Evolutionary conservation across 2,329 filamentous ascomycete species (phyloP).

Genomic region (Neophaeococcomyces aloes): DNA sequence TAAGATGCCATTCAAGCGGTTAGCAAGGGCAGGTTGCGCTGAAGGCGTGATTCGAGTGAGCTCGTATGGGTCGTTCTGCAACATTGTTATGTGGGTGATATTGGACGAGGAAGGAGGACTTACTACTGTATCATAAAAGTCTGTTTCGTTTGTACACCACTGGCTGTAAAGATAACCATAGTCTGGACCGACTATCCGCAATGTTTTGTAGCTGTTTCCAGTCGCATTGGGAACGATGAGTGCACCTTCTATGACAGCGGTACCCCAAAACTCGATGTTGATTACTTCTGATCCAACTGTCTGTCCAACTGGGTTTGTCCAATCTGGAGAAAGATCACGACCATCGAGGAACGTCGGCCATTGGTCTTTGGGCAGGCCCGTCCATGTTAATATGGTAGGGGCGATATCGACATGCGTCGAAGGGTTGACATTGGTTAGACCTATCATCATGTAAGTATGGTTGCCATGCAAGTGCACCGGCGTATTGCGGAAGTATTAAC

Average conservation of each 20-base stretch:
- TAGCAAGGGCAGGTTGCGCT: conserved; percentile 1
- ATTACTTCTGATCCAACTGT: conserved; percentile 7
- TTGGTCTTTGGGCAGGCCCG: conserved; percentile 15
- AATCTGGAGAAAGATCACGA: conserved; percentile 23
- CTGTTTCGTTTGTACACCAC: conserved; percentile 26
- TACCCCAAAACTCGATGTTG: conserved; percentile 13
- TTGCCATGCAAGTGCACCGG: conserved; percentile 8
- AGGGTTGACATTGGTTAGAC: conserved; percentile 10
- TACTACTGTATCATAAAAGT: conserved; percentile 26
- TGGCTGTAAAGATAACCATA: conserved; percentile 21
- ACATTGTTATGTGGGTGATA: background rate
- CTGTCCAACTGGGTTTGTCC: conserved; percentile 19
- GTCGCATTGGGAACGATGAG: conserved; percentile 2
- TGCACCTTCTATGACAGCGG: conserved; percentile 19
- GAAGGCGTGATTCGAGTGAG: conserved; percentile 17
- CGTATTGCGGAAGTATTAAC: conserved; percentile 3
- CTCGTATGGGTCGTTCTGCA: conserved; percentile 20
- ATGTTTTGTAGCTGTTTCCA: conserved; percentile 24
- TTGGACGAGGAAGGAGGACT: background rate
- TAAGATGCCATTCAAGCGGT: conserved; percentile 7
- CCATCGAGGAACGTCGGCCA: conserved; percentile 25
- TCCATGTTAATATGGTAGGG: conserved; percentile 25
- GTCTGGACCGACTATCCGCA: conserved; percentile 22
- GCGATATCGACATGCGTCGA: conserved; percentile 24
- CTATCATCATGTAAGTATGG: no score